Conservation (phyloP, 108 stramenopile species). For the Pseudonitzschia multistriata region DNA sequence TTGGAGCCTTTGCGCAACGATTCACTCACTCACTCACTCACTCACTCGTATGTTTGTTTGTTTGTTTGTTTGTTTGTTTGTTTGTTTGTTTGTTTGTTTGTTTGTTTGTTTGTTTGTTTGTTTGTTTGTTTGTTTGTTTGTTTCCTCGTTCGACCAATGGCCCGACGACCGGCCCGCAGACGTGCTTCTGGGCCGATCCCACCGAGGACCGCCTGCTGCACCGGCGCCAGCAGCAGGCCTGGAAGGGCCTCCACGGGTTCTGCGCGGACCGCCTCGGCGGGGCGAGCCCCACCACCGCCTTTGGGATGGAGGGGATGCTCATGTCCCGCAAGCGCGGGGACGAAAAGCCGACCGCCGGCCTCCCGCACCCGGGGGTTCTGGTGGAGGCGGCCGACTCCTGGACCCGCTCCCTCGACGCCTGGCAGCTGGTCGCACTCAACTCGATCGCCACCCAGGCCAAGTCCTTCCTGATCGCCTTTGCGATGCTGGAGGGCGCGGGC, state of each 20-base stretch:
- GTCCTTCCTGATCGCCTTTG: constrained; percentile 83
- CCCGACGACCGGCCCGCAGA: too few species aligned
- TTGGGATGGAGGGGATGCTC: constrained; percentile 71
- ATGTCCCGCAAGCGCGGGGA: constrained; percentile 57
- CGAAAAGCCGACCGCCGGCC: constrained; percentile 42
- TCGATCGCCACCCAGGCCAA: constrained; percentile 84
- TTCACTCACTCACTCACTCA: constrained; percentile 1
- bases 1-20: too few species aligned
- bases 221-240: constrained; percentile 61
- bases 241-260: constrained; percentile 65
- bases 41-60: neutral
- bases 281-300: constrained; percentile 46
- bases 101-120: neutral
- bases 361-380: constrained; percentile 78
- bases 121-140: neutral
- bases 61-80: neutral
- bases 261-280: constrained; percentile 33
- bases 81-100: neutral
- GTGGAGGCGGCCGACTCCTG: constrained; percentile 48
- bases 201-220: constrained; percentile 75
- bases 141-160: too few species aligned
- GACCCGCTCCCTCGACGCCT: constrained; percentile 76
- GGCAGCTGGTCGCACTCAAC: constrained; percentile 82
- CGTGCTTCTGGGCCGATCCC: constrained; percentile 85
- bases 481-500: constrained; percentile 38